Conservation (phyloP, 1,139 yeast genomes). For the Lodderomyces jiufengensis region DNA sequence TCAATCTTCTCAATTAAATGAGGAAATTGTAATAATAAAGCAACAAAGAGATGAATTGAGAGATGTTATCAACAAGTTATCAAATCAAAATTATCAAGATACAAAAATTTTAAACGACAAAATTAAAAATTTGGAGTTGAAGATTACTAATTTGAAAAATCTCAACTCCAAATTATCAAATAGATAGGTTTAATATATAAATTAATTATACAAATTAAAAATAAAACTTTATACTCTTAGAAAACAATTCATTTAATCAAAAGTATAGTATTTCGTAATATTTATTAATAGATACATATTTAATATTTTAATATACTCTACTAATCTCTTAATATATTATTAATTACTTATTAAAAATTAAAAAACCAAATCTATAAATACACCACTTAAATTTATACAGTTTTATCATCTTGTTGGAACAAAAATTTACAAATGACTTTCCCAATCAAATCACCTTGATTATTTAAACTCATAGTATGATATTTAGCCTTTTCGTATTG, state of each 20-base stretch:
- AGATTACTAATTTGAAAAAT: constrained; percentile 30
- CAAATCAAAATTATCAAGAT: constrained; percentile 35
- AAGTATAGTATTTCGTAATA: no score
- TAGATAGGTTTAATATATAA: constrained; percentile 4
- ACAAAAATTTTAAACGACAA: constrained; percentile 42
- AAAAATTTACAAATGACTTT: constrained; percentile 29
- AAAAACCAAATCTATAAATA: no score
- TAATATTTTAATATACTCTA: no score
- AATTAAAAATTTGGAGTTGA: constrained; percentile 36
- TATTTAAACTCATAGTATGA: constrained; percentile 28
- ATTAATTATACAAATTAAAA: neutral
- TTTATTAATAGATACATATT: no score
- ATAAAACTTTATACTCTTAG: no score
- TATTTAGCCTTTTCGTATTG: constrained; percentile 25
- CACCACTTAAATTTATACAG: no score
- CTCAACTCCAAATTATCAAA: constrained; percentile 35
- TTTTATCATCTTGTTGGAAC: neutral
- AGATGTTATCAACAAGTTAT: constrained; percentile 45
- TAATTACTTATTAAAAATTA: no score
- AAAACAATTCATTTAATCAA: no score
- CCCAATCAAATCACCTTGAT: constrained; percentile 36
- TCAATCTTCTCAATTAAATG: constrained; percentile 1
- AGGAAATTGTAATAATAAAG: constrained; percentile 32
- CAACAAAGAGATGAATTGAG: constrained; percentile 58
- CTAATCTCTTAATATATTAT: no score